Conservation (phyloP, 2,329 filamentous ascomycete species). For the Cercospora sp. region DNA sequence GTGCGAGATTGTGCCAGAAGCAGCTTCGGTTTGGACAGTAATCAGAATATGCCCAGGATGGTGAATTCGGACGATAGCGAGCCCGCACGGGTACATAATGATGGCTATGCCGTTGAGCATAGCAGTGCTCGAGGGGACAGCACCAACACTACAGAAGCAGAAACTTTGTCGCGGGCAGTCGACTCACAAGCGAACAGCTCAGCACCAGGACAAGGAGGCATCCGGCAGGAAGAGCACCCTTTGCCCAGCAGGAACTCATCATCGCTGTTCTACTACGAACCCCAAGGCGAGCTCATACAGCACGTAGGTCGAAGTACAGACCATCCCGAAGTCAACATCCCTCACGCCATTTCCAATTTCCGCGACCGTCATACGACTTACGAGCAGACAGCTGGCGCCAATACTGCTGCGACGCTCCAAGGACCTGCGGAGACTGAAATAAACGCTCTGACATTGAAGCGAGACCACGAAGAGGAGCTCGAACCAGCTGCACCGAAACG, state of each 20-base stretch:
- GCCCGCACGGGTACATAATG: neutral
- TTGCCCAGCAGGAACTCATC: constrained; percentile 9
- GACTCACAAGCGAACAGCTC: neutral
- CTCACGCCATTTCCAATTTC: neutral
- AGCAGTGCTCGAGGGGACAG: neutral
- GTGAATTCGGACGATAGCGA: neutral
- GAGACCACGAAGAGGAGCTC: neutral
- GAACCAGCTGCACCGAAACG: neutral
- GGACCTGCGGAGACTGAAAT: neutral
- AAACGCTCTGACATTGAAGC: neutral
- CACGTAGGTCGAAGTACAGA: constrained; percentile 36
- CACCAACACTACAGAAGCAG: neutral
- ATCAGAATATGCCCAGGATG: neutral
- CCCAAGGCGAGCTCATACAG: constrained; percentile 48
- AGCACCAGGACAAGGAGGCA: neutral
- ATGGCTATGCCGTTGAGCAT: neutral
- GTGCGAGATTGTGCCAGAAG: neutral
- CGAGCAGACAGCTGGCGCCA: neutral
- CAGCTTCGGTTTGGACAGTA: constrained; percentile 3
- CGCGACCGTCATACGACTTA: neutral
- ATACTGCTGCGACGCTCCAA: neutral
- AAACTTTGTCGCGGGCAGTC: neutral
- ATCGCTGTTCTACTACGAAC: constrained; percentile 42
- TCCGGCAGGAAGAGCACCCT: constrained; percentile 28
- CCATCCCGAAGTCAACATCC: neutral